Evolutionary conservation across 2,329 filamentous ascomycete genomes (phyloP), one percentile per base, ranked within the genome.

Genomic region (Exophiala aquamarina): DNA sequence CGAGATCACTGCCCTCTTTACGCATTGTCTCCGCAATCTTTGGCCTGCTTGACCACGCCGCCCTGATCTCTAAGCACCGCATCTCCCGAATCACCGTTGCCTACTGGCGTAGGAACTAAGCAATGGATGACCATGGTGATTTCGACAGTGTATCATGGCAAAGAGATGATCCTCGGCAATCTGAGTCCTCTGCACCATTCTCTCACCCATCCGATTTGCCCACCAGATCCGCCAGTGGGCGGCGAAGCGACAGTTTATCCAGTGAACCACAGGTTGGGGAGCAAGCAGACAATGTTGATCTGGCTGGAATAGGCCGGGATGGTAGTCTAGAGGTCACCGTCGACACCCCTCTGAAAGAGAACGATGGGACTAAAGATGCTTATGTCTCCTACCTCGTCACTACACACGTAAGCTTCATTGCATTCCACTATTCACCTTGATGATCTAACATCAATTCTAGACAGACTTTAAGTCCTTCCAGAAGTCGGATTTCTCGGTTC

Each of bases 341-440:
- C 14, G 82, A 83, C 44, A 81, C 84, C 49, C 90, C 93, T 15
- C 80, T 92, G 68, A 97, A 96, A 70, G 93, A 97, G 74, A 93
- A 92, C 63, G 89, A 96, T 63, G 92, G 93, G 38, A 94, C 91
- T 49, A 96, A 96, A 69, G 93, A 96, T 70, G 87, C 89, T 44
- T 98, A 95, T 71, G 86, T 97, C 49, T 97, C 93, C 9, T 98
- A 98, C 67, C 77, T 94, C 40, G 88, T 98, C 57, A 93, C 88
- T 35, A 96, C 93, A 43, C 78, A 91, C 70, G 91, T 95, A 74
- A 43, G 75, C 69, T 33, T 39, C 40, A 37, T 39, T 36, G 34
- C 34, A 41, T 44, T 44, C 33, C n/a, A 11, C 15, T 14, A 18
- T 15, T 15, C 33, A 40, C 17, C 28, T 26, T 26, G 33, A 21